Evolutionary conservation across 139 green algal genomes (phyloP), one percentile per base, ranked within the genome.

Genomic region (Auxenochlorella pyrenoidosa): DNA sequence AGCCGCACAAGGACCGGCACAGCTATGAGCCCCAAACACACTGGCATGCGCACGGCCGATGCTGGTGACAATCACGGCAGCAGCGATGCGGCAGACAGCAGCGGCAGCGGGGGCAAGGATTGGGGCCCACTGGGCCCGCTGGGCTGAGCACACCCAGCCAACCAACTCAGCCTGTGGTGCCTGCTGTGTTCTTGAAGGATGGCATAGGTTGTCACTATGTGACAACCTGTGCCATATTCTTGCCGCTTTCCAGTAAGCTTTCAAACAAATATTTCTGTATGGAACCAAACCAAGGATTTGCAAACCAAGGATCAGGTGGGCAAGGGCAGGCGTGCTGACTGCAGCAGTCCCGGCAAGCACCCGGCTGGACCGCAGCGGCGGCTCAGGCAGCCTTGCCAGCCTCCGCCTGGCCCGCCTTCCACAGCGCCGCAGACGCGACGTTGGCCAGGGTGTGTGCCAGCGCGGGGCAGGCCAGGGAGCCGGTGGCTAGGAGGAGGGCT

Each of bases 371-470:
- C n/a, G n/a, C n/a, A n/a, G n/a, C n/a, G n/a, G 19, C 16, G 59
- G 24, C 22, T 36, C 63, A 34, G 26, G 32, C 63, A 71, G 63
- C 63, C 54, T 44, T n/a, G 73, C 12, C 43, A 47, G 30, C 43
- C 15, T 34, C 43, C 30, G 43, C 43, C 28, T 81, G 51, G 0
- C 22, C 75, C 13, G 71, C 47, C 51, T 81, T 77, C 94, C 94
- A 98, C 0, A 96, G n/a, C 13, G 90, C 87, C 54, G 91, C 95
- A 36, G 93, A 95, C 1, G 89, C 91, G 44, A 96, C 87, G 73
- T 98, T 98, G 28, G 94, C 88, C 3, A 93, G 47, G 0, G 60
- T 88, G 79, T 98, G 95, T 10, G 95, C 95, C 10, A 76, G 87
- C 16, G 91, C 91, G 34, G 95, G 88, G 59, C 94, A 94, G 86